Evolutionary conservation across 192 early-diverging fungal genomes (phyloP), one percentile per base, ranked within the genome.

Genomic region (Backusella parvicylindrica): DNA sequence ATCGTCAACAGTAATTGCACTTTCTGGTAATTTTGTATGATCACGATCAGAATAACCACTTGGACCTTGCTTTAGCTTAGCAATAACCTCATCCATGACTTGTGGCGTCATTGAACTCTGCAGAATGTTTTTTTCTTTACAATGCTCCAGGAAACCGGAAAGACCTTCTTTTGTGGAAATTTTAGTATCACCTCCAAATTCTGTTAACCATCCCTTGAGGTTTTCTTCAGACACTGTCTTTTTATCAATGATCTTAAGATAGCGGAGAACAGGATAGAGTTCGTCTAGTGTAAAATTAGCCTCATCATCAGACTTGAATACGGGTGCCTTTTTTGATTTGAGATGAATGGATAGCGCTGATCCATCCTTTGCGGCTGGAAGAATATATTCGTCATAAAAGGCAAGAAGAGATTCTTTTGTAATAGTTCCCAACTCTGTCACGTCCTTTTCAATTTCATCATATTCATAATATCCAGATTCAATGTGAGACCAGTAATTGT

Each of bases 401-500:
- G 74, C 81, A 3, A 89, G 40, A 26, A 92, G 73, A 8, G 80
- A 79, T 16, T 71, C 72, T 60, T 88, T 82, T 18, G 80, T 73
- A 7, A 91, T 81, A 8, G 35, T 67, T 37, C 75, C 66, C 56
- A 94, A 82, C 60, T 60, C 74, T 11, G 1, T n/a, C 43, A 83
- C 67, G 60, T 83, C 63, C 0, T 50, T 67, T 30, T 73, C 60
- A 30, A 53, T 47, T 56, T 64, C 47, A 71, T 79, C 74, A 78
- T 76, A 73, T 37, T 81, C 79, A 82, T 92, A 96, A 82, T 88
- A 92, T 2, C 87, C 85, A 8, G 84, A 86, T 43, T 74, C 77
- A 64, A 98, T 90, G 56, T 91, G 88, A 2, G 64, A 70, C 94
- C 92, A 96, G 60, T 91, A 86, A 38, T 84, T 78, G 11, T 77